Evolutionary conservation across 805 yeast genomes (phyloP).

Genomic region (Metschnikowia corniflorae): DNA sequence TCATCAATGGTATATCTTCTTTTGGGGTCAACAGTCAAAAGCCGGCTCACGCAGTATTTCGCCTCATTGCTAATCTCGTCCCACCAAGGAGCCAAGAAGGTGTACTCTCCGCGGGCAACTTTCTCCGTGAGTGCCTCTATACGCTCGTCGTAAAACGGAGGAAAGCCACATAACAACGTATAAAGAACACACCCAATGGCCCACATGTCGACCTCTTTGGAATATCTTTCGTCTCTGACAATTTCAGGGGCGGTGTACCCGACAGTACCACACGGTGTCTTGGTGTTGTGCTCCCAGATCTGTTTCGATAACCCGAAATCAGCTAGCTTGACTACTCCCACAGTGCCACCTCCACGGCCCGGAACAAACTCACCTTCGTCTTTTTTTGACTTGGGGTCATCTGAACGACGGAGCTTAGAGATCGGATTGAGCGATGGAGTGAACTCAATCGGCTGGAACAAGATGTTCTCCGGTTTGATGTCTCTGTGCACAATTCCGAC

Average conservation of each 20-base stretch:
- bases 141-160: constrained; percentile 74
- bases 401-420: constrained; percentile 46
- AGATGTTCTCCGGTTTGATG: constrained; percentile 75
- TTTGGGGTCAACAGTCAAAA: constrained; percentile 67
- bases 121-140: constrained; percentile 58
- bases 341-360: constrained; percentile 58
- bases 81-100: constrained; percentile 85
- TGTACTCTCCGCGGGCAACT: constrained; percentile 67
- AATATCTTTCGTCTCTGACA: constrained; percentile 49
- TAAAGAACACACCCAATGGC: constrained; percentile 69
- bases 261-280: constrained; percentile 75
- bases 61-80: constrained; percentile 74
- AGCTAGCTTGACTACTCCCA: constrained; percentile 62
- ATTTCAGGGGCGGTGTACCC: constrained; percentile 77
- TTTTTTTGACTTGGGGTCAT: constrained; percentile 50
- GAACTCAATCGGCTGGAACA: constrained; percentile 55
- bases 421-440: constrained; percentile 42
- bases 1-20: constrained; percentile 67
- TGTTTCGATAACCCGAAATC: constrained; percentile 70
- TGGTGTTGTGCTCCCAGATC: constrained; percentile 40
- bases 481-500: constrained; percentile 71
- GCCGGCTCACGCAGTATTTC: constrained; percentile 60
- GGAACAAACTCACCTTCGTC: constrained; percentile 59
- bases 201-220: constrained; percentile 71
- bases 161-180: constrained; percentile 68